Conservation (phyloP, 805 yeast genomes). For the Candida jianshihensis region DNA sequence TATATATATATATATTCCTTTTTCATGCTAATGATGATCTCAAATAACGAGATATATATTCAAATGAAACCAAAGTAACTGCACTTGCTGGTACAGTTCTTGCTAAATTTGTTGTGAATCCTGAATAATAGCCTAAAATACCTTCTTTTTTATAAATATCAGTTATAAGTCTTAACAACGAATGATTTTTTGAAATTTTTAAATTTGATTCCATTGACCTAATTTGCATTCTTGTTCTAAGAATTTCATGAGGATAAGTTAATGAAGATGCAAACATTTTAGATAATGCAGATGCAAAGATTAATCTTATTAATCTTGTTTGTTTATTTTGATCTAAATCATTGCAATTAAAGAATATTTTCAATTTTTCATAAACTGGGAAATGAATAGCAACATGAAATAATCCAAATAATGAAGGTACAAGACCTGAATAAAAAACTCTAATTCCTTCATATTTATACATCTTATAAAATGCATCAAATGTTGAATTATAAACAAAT, state of each 20-base stretch:
- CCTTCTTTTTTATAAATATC: slow-evolving; percentile 56
- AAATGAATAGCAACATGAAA: slow-evolving; percentile 94
- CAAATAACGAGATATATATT: slow-evolving; percentile 43
- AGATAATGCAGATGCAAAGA: slow-evolving; percentile 68
- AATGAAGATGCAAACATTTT: slow-evolving; percentile 84
- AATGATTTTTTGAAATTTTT: slow-evolving; percentile 6
- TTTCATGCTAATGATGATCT: slow-evolving; percentile 1
- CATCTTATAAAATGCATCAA: slow-evolving; percentile 81
- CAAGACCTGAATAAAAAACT: slow-evolving; percentile 82
- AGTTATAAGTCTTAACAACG: slow-evolving; percentile 4
- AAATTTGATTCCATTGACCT: slow-evolving; percentile 34
- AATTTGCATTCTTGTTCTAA: slow-evolving; percentile 82
- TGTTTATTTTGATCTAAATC: slow-evolving; percentile 17
- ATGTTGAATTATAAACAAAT: slow-evolving; percentile 60
- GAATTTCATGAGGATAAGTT: slow-evolving; percentile 93
- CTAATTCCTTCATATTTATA: slow-evolving; percentile 68
- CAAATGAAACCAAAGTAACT: slow-evolving; percentile 90
- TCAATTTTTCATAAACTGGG: slow-evolving; percentile 84
- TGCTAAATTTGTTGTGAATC: slow-evolving; percentile 76
- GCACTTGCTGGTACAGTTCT: slow-evolving; percentile 95
- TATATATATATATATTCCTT: not conserved
- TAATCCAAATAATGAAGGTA: slow-evolving; percentile 86
- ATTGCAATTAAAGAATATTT: slow-evolving; percentile 36
- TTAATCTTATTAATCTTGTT: slow-evolving; percentile 33
- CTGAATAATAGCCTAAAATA: slow-evolving; percentile 77